phyloP scores from a whole-genome alignment of 2,329 filamentous ascomycete genomes.

The Chrysoporthe austroafricana region DNA sequence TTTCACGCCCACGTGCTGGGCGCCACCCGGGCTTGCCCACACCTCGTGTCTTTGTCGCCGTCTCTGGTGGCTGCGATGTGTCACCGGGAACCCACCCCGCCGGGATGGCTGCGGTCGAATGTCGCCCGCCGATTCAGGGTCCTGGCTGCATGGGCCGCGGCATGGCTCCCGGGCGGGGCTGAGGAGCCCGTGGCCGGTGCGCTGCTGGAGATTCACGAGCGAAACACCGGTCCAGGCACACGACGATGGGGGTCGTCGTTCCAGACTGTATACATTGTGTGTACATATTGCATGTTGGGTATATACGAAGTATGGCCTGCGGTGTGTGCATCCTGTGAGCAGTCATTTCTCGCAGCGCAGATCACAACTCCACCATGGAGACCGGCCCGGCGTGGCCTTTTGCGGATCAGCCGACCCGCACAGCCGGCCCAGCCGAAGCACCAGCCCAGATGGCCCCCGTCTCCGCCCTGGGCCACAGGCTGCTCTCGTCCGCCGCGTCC shows the following conservation, averaged over 20 bases:
- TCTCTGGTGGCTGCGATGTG: background rate
- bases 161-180: background rate
- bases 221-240: background rate
- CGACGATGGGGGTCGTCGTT: background rate
- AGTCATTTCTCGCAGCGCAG: background rate
- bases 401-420: background rate
- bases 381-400: background rate
- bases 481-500: background rate
- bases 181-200: background rate
- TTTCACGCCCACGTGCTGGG: background rate
- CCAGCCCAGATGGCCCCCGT: background rate
- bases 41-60: background rate
- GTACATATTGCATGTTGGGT: background rate
- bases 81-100: background rate
- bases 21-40: background rate
- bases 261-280: background rate
- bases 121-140: conserved; percentile 2
- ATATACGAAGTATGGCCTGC: background rate
- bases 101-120: conserved; percentile 1
- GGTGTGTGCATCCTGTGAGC: background rate
- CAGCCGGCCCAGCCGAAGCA: background rate
- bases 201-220: background rate
- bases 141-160: background rate
- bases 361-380: background rate
- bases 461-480: conserved; percentile 14